Percentiles rank a stretch among this genome's conserved stretches.
phyloP scores from a whole-genome alignment of 129 eudicot species.

The Deinandra increscens region DNA sequence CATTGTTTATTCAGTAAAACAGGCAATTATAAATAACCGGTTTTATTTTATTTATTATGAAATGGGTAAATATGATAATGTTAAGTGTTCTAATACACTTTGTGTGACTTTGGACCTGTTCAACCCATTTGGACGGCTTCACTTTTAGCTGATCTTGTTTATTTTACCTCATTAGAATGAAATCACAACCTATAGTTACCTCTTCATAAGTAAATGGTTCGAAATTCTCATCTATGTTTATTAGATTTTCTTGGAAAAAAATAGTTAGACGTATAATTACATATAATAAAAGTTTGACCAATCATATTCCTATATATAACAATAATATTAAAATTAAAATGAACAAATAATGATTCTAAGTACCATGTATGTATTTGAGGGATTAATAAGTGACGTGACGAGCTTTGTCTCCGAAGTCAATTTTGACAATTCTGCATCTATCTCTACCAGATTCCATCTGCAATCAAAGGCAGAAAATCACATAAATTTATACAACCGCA shows the following conservation, averaged over 20 bases:
- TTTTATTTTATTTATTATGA: neutral
- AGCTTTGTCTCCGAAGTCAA: constrained; percentile 74
- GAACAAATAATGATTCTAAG: neutral
- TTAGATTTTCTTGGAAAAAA: neutral
- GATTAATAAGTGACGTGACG: constrained; percentile 86
- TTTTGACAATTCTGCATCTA: constrained; percentile 77
- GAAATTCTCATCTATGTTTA: neutral
- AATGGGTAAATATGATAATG: neutral
- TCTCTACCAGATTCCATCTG: constrained; percentile 98
- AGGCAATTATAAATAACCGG: neutral
- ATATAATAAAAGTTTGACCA: constrained; percentile 5
- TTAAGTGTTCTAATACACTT: neutral
- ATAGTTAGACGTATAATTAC: neutral
- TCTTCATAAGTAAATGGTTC: neutral
- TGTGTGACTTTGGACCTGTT: neutral
- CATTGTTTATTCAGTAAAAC: neutral
- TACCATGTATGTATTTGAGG: constrained; percentile 96
- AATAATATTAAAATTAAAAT: neutral
- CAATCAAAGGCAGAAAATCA: constrained; percentile 20
- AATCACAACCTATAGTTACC: neutral
- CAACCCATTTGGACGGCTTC: neutral
- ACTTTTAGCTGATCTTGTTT: neutral
- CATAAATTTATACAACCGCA: constrained; percentile 6
- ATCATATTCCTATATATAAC: neutral
- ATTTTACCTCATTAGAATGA: neutral